Percentiles rank a stretch among this genome's conserved stretches.
Conservation (phyloP, 2,329 filamentous ascomycete species). For the Stachybotrys chartarum region DNA sequence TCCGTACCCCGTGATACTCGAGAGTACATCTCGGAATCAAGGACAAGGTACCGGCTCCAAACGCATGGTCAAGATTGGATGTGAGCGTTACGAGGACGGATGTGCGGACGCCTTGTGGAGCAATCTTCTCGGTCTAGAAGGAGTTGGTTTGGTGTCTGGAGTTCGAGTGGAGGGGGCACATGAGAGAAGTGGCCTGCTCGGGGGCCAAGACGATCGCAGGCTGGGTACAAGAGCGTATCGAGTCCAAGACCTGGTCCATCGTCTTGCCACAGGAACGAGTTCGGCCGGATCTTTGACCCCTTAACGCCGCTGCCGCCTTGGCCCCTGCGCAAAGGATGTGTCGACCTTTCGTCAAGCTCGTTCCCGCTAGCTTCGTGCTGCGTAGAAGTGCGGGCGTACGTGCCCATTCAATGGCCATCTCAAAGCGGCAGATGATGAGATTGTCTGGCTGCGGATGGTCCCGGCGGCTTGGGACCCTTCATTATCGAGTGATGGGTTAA, state of each 20-base stretch:
- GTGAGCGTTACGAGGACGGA: not conserved
- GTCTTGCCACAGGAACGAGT: not conserved
- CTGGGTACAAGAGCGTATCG: not conserved
- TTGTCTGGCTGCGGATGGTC: not conserved
- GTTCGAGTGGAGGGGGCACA: too few species aligned
- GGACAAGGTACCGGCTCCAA: not conserved
- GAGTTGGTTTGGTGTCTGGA: not conserved
- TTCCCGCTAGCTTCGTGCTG: not conserved
- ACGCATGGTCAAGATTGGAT: not conserved
- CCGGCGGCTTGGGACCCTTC: not conserved
- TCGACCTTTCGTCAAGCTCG: not conserved
- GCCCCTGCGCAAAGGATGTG: not conserved
- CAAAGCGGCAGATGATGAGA: not conserved
- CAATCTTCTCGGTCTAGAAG: not conserved
- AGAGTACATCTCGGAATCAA: not conserved
- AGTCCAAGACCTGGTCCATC: not conserved
- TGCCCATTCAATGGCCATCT: not conserved
- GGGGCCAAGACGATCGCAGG: not conserved
- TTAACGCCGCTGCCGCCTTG: constrained; percentile 9
- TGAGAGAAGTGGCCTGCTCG: not conserved
- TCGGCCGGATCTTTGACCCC: constrained; percentile 8
- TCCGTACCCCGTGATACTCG: not conserved
- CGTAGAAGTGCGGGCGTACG: not conserved
- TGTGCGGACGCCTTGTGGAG: not conserved
- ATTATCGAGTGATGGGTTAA: not conserved